Base-by-base conservation (phyloP, 140 eudicot genomes). In the Senecio squalidus region DNA sequence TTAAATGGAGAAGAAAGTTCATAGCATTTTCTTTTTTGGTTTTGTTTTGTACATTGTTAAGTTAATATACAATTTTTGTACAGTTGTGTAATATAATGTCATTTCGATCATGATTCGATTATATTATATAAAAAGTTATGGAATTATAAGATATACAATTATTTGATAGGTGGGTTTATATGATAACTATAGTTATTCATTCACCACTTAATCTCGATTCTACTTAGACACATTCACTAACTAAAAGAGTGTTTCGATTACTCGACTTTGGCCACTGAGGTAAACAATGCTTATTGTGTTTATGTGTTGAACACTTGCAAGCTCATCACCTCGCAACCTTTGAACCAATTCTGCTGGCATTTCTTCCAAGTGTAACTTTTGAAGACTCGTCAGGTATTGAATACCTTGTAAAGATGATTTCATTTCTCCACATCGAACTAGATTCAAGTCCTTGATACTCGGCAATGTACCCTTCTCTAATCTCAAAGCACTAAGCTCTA, bases 391-490 rank as follows among this genome's bases (percentile, higher is more conserved):
- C 47, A 82, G 76, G 56, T 78, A 66, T 43, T 78, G 72, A 41
- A 78, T 75, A 38, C 89, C 84, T 62, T 74, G 70, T 53, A 78
- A 74, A 21, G 78, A 55, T 18, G 68, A 36, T 44, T 60, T 67
- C 65, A 82, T 55, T 62, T 62, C 69, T 53, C 15, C 52, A 74
- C 89, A 82, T 53, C 70, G 79, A 67, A 55, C 31, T 23, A 82
- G 59, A 68, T 54, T 50, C 69, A 78, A 58, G 18, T 78, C 84
- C 31, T 65, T 74, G 46, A 82, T 66, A 50, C 65, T 62, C 3
- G 73, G 73, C 75, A 82, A 53, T 4, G 84, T 51, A 22, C 79
- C 79, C 49, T 74, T 73, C 53, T 78, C 89, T 47, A 82, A 52
- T 68, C 34, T 68, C 36, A 82, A 53, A 23, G 16, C 40, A 11